phyloP scores from a whole-genome alignment of 73 alveolate genomes.

The Tetrahymena borealis region DNA sequence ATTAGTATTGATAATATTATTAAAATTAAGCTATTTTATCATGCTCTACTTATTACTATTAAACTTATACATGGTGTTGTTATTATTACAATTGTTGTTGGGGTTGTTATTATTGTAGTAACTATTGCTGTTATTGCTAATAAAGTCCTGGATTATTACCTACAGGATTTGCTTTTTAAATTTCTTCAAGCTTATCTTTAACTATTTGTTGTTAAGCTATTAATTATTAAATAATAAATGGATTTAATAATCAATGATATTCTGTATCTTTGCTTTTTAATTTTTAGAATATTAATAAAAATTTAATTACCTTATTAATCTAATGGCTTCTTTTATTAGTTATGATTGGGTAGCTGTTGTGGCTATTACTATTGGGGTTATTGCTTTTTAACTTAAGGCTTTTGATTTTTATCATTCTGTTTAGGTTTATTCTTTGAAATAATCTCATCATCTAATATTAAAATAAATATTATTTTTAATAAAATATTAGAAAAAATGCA shows the following conservation, averaged over 20 bases:
- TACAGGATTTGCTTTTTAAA: neutral
- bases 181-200: neutral
- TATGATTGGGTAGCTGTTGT: neutral
- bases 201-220: neutral
- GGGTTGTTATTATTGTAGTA: too few relatives aligned
- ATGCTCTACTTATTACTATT: neutral
- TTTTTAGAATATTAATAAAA: too few relatives aligned
- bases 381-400: neutral
- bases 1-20: neutral
- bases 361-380: too few relatives aligned
- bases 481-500: too few relatives aligned
- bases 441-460: neutral
- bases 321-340: neutral
- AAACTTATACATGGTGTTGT: neutral
- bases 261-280: too few relatives aligned
- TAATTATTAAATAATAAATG: neutral
- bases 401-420: neutral
- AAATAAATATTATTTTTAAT: neutral
- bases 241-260: too few relatives aligned
- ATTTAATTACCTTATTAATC: neutral
- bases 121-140: too few relatives aligned
- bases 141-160: neutral
- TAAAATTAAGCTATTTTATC: neutral
- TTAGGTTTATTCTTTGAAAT: neutral
- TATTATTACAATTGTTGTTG: too few relatives aligned